Conservation (phyloP, 495 filamentous ascomycete species). For the Corynascus novoguineensis region DNA sequence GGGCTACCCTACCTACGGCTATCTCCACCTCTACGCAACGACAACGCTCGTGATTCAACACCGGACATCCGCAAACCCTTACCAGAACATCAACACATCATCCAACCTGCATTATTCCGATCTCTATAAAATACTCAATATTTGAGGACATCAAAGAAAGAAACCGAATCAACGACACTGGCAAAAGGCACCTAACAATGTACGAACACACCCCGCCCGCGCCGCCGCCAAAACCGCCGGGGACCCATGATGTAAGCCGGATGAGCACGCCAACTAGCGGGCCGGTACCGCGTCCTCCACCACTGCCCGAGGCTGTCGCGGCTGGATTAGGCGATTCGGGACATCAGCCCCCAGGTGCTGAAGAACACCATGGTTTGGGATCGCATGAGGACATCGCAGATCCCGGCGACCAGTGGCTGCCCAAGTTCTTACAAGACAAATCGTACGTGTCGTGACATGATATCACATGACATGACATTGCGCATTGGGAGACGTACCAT, state of each 20-base stretch:
- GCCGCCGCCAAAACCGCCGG: conserved; percentile 64
- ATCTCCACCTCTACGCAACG: too few species aligned
- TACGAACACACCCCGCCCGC: conserved; percentile 55
- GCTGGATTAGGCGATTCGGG: conserved; percentile 20
- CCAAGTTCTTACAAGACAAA: conserved; percentile 65
- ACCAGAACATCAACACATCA: background rate
- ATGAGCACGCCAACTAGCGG: conserved; percentile 51
- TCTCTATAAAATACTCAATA: too few species aligned
- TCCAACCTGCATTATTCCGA: too few species aligned
- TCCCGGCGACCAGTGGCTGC: conserved; percentile 60
- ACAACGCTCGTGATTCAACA: too few species aligned
- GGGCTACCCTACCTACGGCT: too few species aligned
- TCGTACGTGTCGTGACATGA: conserved; percentile 48
- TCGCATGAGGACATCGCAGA: conserved; percentile 32
- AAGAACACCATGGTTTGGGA: background rate
- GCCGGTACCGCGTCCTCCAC: conserved; percentile 40
- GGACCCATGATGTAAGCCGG: conserved; percentile 61
- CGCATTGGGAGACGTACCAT: conserved; percentile 35
- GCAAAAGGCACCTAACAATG: conserved; percentile 17
- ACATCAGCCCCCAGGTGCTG: conserved; percentile 18
- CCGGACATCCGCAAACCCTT: background rate
- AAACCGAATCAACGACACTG: conserved; percentile 13
- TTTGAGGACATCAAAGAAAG: background rate
- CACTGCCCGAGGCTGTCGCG: conserved; percentile 32
- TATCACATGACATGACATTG: conserved; percentile 44